Conservation (phyloP, 2,329 filamentous ascomycete species). For the Rugonectria rugulosa region DNA sequence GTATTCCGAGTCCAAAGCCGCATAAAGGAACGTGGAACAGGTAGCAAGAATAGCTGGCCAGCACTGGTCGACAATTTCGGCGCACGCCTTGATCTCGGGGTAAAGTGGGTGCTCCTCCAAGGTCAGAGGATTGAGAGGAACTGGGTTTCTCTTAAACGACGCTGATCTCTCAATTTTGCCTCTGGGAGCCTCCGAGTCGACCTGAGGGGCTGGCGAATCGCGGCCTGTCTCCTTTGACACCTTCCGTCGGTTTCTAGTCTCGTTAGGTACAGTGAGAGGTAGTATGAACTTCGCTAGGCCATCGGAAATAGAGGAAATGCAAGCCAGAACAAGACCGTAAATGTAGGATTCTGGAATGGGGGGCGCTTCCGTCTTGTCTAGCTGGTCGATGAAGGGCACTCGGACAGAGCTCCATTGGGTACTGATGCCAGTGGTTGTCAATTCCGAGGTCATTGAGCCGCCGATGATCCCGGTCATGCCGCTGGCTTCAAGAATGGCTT, state of each 20-base stretch:
- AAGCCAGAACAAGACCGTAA: conserved; percentile 87
- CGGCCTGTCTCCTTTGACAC: conserved; percentile 53
- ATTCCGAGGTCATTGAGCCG: conserved; percentile 70
- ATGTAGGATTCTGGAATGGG: conserved; percentile 89
- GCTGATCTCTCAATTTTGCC: conserved; percentile 63
- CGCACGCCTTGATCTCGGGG: conserved; percentile 76
- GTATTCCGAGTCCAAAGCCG: conserved; percentile 89
- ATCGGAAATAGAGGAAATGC: conserved; percentile 89
- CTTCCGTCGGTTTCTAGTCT: conserved; percentile 63
- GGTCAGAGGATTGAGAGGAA: conserved; percentile 84
- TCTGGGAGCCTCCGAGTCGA: conserved; percentile 46
- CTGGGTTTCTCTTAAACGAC: conserved; percentile 76
- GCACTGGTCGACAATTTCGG: conserved; percentile 85
- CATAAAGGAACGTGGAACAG: conserved; percentile 94
- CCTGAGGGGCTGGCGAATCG: conserved; percentile 52
- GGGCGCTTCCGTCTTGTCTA: conserved; percentile 90
- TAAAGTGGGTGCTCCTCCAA: conserved; percentile 77
- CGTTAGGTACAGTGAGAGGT: conserved; percentile 84
- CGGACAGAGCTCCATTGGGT: conserved; percentile 89
- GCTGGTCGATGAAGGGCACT: conserved; percentile 88
- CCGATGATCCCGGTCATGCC: conserved; percentile 89
- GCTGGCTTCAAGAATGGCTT: conserved; percentile 87
- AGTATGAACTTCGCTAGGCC: conserved; percentile 92
- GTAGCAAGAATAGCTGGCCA: conserved; percentile 96
- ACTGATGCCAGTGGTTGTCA: conserved; percentile 80